Evolutionary conservation across 2,329 filamentous ascomycete species (phyloP), one percentile per base, ranked within the genome.

Genomic region (Graphilbum fragrans): DNA sequence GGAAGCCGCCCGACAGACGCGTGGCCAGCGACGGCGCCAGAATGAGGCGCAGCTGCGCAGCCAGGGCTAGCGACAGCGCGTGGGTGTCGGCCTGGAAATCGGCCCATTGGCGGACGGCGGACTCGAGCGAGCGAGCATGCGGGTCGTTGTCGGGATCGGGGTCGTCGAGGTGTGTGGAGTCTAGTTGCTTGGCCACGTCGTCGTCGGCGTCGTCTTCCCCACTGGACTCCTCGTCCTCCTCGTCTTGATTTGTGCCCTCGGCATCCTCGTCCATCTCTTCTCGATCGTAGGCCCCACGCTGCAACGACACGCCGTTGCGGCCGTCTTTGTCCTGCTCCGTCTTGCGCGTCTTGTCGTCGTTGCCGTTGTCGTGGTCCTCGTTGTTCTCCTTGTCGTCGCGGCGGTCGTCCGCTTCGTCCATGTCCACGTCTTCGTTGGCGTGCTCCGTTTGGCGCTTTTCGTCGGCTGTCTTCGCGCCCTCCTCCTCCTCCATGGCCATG

Each of bases 1-100:
- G 85, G 73, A 94, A 96, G 51, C 94, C 87, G 35, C 92, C 92
- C 2, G 90, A 88, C 47, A 98, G 83, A 56, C 96, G 98, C 31
- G 92, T 96, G 1, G 90, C 88, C 41, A 94, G 80, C 0, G 90
- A 96, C 0, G 93, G 92, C 0, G 86, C 86, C 32, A 99, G 80
- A 53, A 99, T 96, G 14, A 99, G 77, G 21, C 92, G 86, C 17
- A 99, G 80, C 56, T 96, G 92, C 49, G 94, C 92, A 1, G 90
- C 94, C 14, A 99, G 70, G 2, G 86, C 81, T 43, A 94, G 75
- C 0, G 92, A 93, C 43, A 95, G 80, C 37, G 82, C 73, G 49
- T 92, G 86, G 0, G 92, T 96, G 42, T 80, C 75, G 46, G 73
- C 72, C 61, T 96, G 88, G 62, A 94, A 92, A 44, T 80, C 72